Conservation (phyloP, 2,329 filamentous ascomycete species). For the Zarea fungicola region DNA sequence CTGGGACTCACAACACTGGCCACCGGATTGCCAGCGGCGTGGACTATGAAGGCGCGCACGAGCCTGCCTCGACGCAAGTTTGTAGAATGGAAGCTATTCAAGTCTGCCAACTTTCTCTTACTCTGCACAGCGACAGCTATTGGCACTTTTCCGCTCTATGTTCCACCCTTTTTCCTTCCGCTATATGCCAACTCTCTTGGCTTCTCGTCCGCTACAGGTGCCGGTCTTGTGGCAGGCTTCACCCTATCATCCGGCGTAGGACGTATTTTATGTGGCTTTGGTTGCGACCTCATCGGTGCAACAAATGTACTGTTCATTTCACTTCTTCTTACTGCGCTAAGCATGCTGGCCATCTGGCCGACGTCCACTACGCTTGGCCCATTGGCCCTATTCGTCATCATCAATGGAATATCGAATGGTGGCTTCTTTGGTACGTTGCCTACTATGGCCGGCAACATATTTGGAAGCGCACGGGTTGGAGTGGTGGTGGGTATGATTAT, state of each 20-base stretch:
- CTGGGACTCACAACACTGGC: constrained; percentile 40
- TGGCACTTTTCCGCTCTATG: constrained; percentile 55
- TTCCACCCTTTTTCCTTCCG: constrained; percentile 57
- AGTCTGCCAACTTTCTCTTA: constrained; percentile 43
- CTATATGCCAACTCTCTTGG: constrained; percentile 50
- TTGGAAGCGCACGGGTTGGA: constrained; percentile 48
- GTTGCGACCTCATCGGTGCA: constrained; percentile 49
- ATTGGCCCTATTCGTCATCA: constrained; percentile 50
- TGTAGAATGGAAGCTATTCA: constrained; percentile 49
- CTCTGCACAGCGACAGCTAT: constrained; percentile 51
- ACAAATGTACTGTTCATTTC: constrained; percentile 51
- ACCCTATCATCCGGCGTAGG: constrained; percentile 56
- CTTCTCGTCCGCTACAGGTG: constrained; percentile 46
- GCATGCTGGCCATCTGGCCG: constrained; percentile 58
- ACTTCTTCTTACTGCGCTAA: constrained; percentile 47
- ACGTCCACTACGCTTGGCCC: constrained; percentile 49
- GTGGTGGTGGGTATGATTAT: constrained; percentile 59
- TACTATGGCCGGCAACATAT: constrained; percentile 55
- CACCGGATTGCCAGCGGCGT: constrained; percentile 47
- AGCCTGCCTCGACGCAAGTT: constrained; percentile 30
- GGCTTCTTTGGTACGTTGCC: constrained; percentile 61
- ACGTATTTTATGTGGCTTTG: constrained; percentile 47
- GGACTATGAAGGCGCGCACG: constrained; percentile 43
- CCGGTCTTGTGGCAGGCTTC: constrained; percentile 55
- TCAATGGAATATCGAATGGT: constrained; percentile 57